A percentile compares a stretch with the other conserved stretches of the same genome.
Conservation (phyloP, 306 rosid species). For the Prunus mongolica region DNA sequence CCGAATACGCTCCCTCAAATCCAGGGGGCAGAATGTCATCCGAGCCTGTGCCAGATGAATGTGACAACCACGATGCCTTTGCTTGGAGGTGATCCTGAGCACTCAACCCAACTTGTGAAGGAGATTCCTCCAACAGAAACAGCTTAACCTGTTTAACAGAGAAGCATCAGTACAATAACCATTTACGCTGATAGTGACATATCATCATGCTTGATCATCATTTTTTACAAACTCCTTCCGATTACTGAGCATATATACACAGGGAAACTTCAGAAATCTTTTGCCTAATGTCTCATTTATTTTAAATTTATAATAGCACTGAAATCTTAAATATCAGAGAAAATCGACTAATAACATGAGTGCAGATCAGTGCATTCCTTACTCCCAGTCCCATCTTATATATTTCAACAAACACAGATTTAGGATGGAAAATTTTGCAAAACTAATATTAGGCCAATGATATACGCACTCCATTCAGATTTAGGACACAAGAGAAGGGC, state of each 20-base stretch:
- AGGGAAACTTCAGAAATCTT: neutral
- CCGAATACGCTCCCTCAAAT: constrained; percentile 67
- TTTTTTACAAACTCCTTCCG: neutral
- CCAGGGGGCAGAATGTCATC: constrained; percentile 86
- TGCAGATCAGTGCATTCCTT: neutral
- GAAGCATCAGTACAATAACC: constrained; percentile 18
- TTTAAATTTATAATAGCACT: neutral
- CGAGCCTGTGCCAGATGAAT: constrained; percentile 57
- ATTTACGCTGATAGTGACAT: neutral
- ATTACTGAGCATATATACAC: neutral
- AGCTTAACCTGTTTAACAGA: constrained; percentile 52
- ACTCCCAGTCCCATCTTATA: neutral
- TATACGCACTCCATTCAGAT: neutral
- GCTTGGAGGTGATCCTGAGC: constrained; percentile 95
- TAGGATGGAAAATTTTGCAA: neutral
- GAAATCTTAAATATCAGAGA: neutral
- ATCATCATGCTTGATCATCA: neutral
- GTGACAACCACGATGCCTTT: constrained; percentile 55
- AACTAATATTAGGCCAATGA: neutral
- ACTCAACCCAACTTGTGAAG: constrained; percentile 70
- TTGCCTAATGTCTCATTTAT: neutral
- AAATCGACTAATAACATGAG: neutral
- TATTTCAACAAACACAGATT: neutral
- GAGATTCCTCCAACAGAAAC: constrained; percentile 79
- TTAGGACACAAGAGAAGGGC: neutral